Evolutionary conservation across 768 basidiomycete species (phyloP), one percentile per base, ranked within the genome.

Genomic region (Leucosporidium yakuticum): DNA sequence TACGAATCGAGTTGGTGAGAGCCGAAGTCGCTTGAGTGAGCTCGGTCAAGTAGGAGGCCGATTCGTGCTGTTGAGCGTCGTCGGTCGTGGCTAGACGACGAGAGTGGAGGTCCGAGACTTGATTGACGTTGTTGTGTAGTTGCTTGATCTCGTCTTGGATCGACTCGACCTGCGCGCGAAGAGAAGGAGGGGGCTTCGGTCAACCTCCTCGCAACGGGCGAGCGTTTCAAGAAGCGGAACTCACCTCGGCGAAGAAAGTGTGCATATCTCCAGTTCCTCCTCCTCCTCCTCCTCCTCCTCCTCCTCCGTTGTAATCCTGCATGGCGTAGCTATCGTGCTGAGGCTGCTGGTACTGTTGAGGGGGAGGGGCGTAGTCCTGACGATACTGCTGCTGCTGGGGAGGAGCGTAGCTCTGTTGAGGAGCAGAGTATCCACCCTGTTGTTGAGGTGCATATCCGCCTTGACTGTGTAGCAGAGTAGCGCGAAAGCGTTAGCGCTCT

Each of bases 1-100:
- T 78, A 54, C 79, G 79, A 77, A 78, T 74, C 64, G 75, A 65
- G 74, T 81, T 78, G 67, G 80, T 77, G 49, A 78, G 71, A 17
- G 73, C 61, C 64, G 79, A 74, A 19, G 77, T 76, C 55, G 66
- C 36, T 48, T 63, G 69, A 44, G 72, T 70, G 20, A 76, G 62
- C 60, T 73, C 66, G 11, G 76, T 64, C 21, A 76, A 65, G 57
- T 76, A 72, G 7, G 64, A 64, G 34, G 65, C 73, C 21, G 71
- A 69, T 31, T 67, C 49, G 7, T 64, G 58, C 48, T 70, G 67
- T 12, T 64, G 61, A 25, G 59, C 66, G 39, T 70, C 74, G 65
- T 77, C 76, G 63, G 77, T 76, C 60, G 77, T 75, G 63, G 78
- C 76, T 31, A 79, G 71, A 6, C 76, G 75, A 29, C 77, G 75